Evolutionary conservation across 345 rosid species (phyloP).

Genomic region (Lumnitzera racemosa): DNA sequence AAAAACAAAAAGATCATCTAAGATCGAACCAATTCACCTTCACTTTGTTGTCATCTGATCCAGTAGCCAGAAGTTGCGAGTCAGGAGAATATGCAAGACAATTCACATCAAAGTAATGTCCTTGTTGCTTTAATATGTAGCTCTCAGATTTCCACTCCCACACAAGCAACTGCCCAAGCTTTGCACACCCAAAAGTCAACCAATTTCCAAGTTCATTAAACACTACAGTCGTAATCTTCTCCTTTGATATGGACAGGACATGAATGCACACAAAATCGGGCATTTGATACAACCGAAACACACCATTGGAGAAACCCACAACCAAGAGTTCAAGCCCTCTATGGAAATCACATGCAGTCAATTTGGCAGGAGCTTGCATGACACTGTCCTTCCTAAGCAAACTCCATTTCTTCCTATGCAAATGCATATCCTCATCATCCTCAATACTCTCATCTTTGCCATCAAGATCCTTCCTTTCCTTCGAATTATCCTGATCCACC

Average conservation of each 20-base stretch:
- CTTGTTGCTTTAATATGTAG: conserved; percentile 94
- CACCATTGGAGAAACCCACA: conserved; percentile 88
- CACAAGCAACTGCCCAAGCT: conserved; percentile 85
- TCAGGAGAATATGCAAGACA: conserved; percentile 88
- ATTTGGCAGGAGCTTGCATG: conserved; percentile 56
- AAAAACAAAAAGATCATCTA: too few species aligned
- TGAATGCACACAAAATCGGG: conserved; percentile 90
- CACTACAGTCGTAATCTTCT: conserved; percentile 77
- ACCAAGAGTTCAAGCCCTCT: conserved; percentile 73
- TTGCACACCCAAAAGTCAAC: conserved; percentile 92
- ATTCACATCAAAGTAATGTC: conserved; percentile 93
- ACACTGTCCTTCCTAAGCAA: conserved; percentile 77
- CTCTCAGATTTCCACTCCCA: conserved; percentile 99
- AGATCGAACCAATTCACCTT: conserved; percentile 37
- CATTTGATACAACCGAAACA: conserved; percentile 90
- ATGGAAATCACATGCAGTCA: conserved; percentile 82
- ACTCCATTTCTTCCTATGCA: conserved; percentile 69
- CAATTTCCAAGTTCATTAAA: conserved; percentile 90
- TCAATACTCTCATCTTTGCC: conserved; percentile 26
- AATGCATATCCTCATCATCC: conserved; percentile 26
- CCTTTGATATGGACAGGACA: conserved; percentile 71
- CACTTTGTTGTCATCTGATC: conserved; percentile 97
- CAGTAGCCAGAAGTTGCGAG: conserved; percentile 91
- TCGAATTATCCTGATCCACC: conserved; percentile 10
- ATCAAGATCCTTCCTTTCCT: conserved; percentile 57